Evolutionary conservation across 495 filamentous ascomycete species (phyloP), one percentile per base, ranked within the genome.

Genomic region (Chaetomium tenue): DNA sequence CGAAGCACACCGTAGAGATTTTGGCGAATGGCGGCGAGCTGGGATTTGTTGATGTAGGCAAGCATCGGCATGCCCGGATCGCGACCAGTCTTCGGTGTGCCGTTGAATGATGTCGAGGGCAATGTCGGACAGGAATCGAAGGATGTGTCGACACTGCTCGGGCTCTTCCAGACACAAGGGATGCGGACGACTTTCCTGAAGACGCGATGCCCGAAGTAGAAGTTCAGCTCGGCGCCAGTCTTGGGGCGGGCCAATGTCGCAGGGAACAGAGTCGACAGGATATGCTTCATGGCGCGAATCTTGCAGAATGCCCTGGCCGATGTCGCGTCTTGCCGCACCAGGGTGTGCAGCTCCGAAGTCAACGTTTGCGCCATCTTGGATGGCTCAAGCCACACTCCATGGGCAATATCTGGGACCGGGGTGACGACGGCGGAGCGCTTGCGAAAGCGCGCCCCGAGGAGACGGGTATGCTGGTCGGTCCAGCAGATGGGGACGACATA

Each of bases 401-500:
- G 54, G 5, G 58, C 30, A n/a, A 61, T 23, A 20, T 69, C 61
- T 2, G 76, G 76, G 12, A 73, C 69, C 0, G 79, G 79, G 22
- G 58, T 76, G 25, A 46, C 52, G 57, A 73, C 70, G 18, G 71
- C 63, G 50, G 75, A 69, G 15, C 70, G 70, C 52, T 73, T 69
- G 47, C 64, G 30, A 65, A 81, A 83, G 8, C 63, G 69, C 25
- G 66, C 78, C 30, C 75, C 75, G 13, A 83, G 74, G 2, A 81
- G 66, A 22, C 68, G 60, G 28, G 70, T 53, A 59, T 83, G 80
- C 0, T 69, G 63, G 57, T 81, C 79, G n/a, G 76, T 81, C 80
- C 80, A 83, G 70, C 68, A 73, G 56, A 81, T 71, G 12, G 80
- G 80, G 12, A 72, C 68, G 52, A 76, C 58, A 63, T 74, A 79